Evolutionary conservation across 495 filamentous ascomycete genomes (phyloP).

Genomic region (Usnea hakonensis): DNA sequence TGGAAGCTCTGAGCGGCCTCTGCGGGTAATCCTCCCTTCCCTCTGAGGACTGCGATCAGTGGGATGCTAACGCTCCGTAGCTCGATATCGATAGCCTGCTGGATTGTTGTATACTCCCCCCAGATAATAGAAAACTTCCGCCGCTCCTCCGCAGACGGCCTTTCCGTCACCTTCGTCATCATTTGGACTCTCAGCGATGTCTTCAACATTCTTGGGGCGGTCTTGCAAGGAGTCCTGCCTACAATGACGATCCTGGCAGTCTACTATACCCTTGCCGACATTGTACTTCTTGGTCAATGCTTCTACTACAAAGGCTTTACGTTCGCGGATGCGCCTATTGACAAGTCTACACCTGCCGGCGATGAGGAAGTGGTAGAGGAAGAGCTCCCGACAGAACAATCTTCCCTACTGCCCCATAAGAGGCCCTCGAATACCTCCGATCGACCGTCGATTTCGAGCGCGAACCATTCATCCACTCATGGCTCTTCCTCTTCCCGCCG

Average conservation of each 20-base stretch:
- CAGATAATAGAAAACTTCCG: constrained; percentile 95
- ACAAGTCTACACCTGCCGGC: background rate
- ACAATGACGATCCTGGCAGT: constrained; percentile 95
- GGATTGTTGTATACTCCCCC: constrained; percentile 95
- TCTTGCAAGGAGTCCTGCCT: constrained; percentile 87
- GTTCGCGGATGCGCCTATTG: constrained; percentile 45
- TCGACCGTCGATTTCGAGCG: constrained; percentile 13
- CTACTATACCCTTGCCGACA: constrained; percentile 91
- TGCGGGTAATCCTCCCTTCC: constrained; percentile 55
- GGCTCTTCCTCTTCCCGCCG: constrained; percentile 28
- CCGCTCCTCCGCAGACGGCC: constrained; percentile 75
- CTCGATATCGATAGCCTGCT: constrained; percentile 92
- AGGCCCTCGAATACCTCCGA: constrained; percentile 2
- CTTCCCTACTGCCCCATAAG: constrained; percentile 19
- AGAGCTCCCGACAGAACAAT: constrained; percentile 15
- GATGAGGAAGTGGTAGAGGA: constrained; percentile 19
- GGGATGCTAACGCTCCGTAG: constrained; percentile 32
- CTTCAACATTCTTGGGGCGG: constrained; percentile 89
- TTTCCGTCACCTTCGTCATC: constrained; percentile 82
- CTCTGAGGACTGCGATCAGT: background rate
- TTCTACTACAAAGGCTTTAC: constrained; percentile 91
- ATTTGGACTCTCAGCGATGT: constrained; percentile 91
- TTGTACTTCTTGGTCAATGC: constrained; percentile 78
- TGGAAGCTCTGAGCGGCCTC: constrained; percentile 83
- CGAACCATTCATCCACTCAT: constrained; percentile 1